A percentile compares a stretch with the other conserved stretches of the same genome.
Evolutionary conservation across 78 protist species (phyloP).

Genomic region (Polysphondylium violaceum): DNA sequence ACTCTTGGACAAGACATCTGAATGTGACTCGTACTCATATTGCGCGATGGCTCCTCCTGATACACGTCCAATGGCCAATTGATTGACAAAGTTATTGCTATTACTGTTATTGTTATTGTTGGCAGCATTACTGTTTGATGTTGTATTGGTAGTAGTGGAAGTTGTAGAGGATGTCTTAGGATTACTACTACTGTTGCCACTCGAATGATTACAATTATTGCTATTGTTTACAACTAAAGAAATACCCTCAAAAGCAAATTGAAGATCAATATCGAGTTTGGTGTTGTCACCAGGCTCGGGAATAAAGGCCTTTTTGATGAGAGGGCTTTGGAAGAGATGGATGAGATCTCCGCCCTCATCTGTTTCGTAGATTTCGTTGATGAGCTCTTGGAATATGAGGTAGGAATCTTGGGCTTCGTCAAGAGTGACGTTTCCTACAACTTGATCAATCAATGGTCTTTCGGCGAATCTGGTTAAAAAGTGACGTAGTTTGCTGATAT

Average conservation of each 20-base stretch:
- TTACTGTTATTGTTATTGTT: neutral
- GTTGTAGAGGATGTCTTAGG: neutral
- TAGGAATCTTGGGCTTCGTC: slow-evolving; percentile 30
- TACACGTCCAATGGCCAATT: slow-evolving; percentile 58
- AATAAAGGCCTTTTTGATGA: slow-evolving; percentile 62
- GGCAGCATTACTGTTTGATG: neutral
- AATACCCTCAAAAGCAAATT: slow-evolving; percentile 40
- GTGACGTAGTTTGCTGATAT: slow-evolving; percentile 45
- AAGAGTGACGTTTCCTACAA: slow-evolving; percentile 14
- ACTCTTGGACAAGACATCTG: neutral
- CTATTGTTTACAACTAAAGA: slow-evolving; percentile 12
- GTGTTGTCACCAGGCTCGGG: slow-evolving; percentile 17
- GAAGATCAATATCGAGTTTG: slow-evolving; percentile 10
- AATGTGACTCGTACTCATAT: slow-evolving; percentile 31
- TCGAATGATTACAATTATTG: neutral
- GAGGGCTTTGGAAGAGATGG: slow-evolving; percentile 51
- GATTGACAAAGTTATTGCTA: slow-evolving; percentile 6
- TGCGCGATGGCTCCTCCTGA: slow-evolving; percentile 66
- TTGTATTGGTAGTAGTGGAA: neutral
- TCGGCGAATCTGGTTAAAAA: slow-evolving; percentile 26
- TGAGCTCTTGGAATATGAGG: slow-evolving; percentile 46
- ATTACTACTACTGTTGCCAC: neutral
- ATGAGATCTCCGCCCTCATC: slow-evolving; percentile 71
- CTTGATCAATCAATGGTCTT: slow-evolving; percentile 6
- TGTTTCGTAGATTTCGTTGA: slow-evolving; percentile 74